Percentiles rank a stretch among this genome's conserved stretches.
Evolutionary conservation across 2,329 filamentous ascomycete species (phyloP).

Genomic region (Cladosporium velox): DNA sequence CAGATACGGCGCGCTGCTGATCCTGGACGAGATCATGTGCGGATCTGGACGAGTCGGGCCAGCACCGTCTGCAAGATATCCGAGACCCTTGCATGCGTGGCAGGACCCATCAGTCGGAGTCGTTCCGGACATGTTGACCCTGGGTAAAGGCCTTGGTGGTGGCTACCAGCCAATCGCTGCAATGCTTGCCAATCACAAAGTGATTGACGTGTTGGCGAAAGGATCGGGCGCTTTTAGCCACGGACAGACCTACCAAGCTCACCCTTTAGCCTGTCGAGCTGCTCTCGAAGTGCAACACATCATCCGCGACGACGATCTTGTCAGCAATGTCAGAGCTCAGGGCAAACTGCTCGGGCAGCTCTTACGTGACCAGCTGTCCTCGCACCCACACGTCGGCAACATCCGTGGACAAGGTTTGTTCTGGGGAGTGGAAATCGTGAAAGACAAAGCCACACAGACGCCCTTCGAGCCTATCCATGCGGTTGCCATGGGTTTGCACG

Average conservation of each 20-base stretch:
- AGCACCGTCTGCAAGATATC: constrained; percentile 31
- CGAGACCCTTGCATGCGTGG: constrained; percentile 59
- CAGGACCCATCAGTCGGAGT: constrained; percentile 54
- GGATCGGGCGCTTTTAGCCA: constrained; percentile 56
- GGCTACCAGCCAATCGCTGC: constrained; percentile 65
- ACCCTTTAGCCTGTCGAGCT: constrained; percentile 61
- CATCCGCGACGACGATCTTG: constrained; percentile 57
- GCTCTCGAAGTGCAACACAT: constrained; percentile 65
- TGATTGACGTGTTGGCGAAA: constrained; percentile 52
- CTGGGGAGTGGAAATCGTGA: constrained; percentile 62
- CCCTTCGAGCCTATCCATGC: constrained; percentile 51
- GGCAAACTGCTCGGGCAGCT: constrained; percentile 52
- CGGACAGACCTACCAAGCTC: constrained; percentile 66
- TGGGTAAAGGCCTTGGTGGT: constrained; percentile 67
- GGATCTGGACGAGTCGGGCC: constrained; percentile 62
- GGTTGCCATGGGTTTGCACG: constrained; percentile 54
- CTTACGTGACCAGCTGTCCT: constrained; percentile 47
- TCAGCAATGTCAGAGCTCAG: constrained; percentile 60
- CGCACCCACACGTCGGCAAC: constrained; percentile 58
- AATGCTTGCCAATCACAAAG: constrained; percentile 56
- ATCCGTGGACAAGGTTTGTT: constrained; percentile 63
- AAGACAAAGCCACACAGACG: constrained; percentile 55
- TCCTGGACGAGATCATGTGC: constrained; percentile 78
- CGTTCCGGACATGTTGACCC: constrained; percentile 65
- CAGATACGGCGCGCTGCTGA: constrained; percentile 70